Evolutionary conservation across 257 asterid species (phyloP).

Genomic region (Rubia yunnanensis): DNA sequence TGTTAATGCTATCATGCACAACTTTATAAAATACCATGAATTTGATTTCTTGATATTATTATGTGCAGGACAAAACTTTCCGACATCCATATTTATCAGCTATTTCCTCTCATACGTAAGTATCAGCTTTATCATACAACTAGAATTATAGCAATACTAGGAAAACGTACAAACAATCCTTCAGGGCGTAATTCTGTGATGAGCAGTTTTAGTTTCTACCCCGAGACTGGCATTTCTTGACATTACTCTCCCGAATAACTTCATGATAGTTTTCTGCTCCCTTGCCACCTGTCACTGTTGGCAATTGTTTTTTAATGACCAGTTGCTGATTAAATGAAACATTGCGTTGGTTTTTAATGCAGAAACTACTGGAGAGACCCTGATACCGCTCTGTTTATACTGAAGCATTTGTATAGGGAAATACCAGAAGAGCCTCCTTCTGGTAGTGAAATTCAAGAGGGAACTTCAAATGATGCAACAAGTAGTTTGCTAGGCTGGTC

Average conservation of each 20-base stretch:
- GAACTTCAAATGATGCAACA: conserved; percentile 26
- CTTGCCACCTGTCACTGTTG: too few relatives aligned
- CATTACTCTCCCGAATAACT: not conserved
- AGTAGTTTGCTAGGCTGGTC: conserved; percentile 30
- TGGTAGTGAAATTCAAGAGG: conserved; percentile 20
- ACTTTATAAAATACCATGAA: not conserved
- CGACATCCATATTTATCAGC: conserved; percentile 91
- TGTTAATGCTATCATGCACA: not conserved
- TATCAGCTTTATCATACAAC: conserved; percentile 2
- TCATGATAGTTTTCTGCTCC: not conserved
- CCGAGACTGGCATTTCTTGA: not conserved
- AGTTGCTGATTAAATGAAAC: not conserved
- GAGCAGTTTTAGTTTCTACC: not conserved
- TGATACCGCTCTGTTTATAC: conserved; percentile 88
- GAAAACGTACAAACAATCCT: not conserved
- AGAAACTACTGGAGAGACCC: conserved; percentile 94
- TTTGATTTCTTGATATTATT: conserved; percentile 6
- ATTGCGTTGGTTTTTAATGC: conserved; percentile 10
- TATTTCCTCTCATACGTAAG: conserved; percentile 91
- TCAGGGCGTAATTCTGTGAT: not conserved
- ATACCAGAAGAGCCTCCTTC: conserved; percentile 54
- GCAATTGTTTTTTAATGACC: not conserved
- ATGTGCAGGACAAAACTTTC: conserved; percentile 86
- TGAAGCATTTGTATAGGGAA: conserved; percentile 76
- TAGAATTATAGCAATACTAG: not conserved